A percentile compares a stretch with the other conserved stretches of the same genome.
These are phyloP conservation scores for Talaromyces sp. DNA, from an alignment of 2,329 filamentous ascomycete species.

Conservation along the genomic window DNA sequence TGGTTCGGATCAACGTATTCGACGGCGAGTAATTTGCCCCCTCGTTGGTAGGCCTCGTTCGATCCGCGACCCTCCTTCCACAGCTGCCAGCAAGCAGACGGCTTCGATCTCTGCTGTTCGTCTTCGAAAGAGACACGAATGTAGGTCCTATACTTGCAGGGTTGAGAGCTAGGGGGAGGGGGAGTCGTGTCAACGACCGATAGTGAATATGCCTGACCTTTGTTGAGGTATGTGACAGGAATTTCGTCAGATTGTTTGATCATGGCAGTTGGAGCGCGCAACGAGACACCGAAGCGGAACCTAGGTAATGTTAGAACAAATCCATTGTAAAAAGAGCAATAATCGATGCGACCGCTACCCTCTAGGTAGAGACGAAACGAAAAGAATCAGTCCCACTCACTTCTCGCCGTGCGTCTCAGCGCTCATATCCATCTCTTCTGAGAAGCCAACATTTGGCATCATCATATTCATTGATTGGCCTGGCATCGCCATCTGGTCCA, in stretches of 20 bases:
- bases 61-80: constrained; percentile 97
- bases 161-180: constrained; percentile 51
- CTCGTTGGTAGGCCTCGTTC: constrained; percentile 89
- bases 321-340: not conserved
- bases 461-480: constrained; percentile 46
- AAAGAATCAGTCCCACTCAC: constrained; percentile 23
- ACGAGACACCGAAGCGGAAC: constrained; percentile 82
- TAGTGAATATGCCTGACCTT: constrained; percentile 88
- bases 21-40: constrained; percentile 86
- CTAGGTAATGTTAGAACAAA: constrained; percentile 27
- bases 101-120: constrained; percentile 81
- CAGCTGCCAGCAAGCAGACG: constrained; percentile 76
- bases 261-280: constrained; percentile 96
- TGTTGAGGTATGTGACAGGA: constrained; percentile 96
- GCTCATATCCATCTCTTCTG: constrained; percentile 21
- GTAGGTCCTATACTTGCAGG: constrained; percentile 76
- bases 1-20: constrained; percentile 74
- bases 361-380: constrained; percentile 5
- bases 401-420: constrained; percentile 47
- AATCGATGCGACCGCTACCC: not conserved
- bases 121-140: constrained; percentile 97
- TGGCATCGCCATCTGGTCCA: constrained; percentile 50
- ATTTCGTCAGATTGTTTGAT: constrained; percentile 79
- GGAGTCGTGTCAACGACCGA: constrained; percentile 73
- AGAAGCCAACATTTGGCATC: constrained; percentile 22